Percentiles rank a stretch among this genome's conserved stretches.
Evolutionary conservation across 1,284 basidiomycete genomes (phyloP).

Genomic region (Albatrellus sp.): DNA sequence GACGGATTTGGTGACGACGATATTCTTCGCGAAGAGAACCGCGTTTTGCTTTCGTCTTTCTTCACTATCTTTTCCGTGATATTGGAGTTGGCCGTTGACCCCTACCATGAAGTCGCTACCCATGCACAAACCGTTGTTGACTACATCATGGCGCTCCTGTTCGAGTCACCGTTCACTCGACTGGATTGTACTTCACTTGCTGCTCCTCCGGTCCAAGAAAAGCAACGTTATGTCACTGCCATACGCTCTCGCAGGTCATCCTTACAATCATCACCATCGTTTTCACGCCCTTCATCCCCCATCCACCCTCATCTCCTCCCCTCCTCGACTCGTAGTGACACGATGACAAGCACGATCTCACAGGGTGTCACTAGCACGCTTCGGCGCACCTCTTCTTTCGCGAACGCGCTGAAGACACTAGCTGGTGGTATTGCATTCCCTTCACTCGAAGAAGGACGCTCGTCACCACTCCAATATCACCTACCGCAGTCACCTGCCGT

Average conservation of each 20-base stretch:
- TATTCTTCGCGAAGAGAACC: slow-evolving; percentile 58
- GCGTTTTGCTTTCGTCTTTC: slow-evolving; percentile 79
- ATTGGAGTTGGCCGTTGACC: slow-evolving; percentile 86
- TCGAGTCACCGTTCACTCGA: slow-evolving; percentile 78
- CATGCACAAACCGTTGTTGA: slow-evolving; percentile 88
- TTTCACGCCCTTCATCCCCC: slow-evolving; percentile 25
- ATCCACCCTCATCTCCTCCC: slow-evolving; percentile 26
- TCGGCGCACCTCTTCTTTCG: slow-evolving; percentile 75
- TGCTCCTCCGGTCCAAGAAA: slow-evolving; percentile 28
- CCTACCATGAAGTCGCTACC: slow-evolving; percentile 85
- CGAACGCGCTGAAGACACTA: slow-evolving; percentile 68
- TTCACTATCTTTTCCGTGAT: slow-evolving; percentile 88
- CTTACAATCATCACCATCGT: slow-evolving; percentile 30
- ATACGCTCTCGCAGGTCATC: slow-evolving; percentile 41
- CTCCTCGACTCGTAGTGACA: slow-evolving; percentile 42
- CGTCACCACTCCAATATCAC: slow-evolving; percentile 22
- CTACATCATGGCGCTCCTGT: slow-evolving; percentile 80
- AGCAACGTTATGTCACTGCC: slow-evolving; percentile 8
- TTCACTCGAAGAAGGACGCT: slow-evolving; percentile 37
- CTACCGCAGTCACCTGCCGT: slow-evolving; percentile 15
- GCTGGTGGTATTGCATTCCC: slow-evolving; percentile 65
- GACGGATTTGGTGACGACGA: slow-evolving; percentile 58
- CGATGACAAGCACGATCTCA: slow-evolving; percentile 45
- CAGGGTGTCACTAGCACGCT: slow-evolving; percentile 53
- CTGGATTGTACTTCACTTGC: slow-evolving; percentile 57